Evolutionary conservation across 306 rosid genomes (phyloP), one percentile per base, ranked within the genome.

Genomic region (Begonia masoniana): DNA sequence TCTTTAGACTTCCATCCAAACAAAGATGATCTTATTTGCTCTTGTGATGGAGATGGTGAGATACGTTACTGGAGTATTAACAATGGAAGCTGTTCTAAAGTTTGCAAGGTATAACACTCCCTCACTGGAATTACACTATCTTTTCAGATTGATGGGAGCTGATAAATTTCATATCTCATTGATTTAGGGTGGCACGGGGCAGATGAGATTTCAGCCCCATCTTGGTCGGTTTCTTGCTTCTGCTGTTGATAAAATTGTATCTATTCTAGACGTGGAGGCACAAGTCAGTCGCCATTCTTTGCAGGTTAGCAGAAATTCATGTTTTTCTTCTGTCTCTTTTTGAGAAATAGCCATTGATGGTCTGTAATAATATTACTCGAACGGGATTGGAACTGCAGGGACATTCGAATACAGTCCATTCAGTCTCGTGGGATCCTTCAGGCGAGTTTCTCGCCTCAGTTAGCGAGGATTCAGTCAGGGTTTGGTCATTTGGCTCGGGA

Each of bases 1-100:
- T 91, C 99, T 8, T 76, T 91, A 57, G 99, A 91, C 74, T 91
- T 91, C 78, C 99, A 91, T 64, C 99, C 96, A 26, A 86, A 75
- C 61, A 83, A 83, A 62, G 96, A 91, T 1, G 99, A 91, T 51
- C 88, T 91, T 47, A 68, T 91, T 49, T 78, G 94, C 81, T 91
- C 99, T 21, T 91, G 99, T 65, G 99, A 91, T 15, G 71, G 88
- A 11, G 96, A 91, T 49, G 93, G 99, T 36, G 94, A 91, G 69
- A 86, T 91, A 65, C 82, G 99, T 10, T 91, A 78, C 68, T 91
- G 99, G 99, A 86, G 94, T 62, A 83, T 91, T 43, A 91, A 66
- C 69, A 86, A 83, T 39, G 96, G 99, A 57, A 91, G 74, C 69
- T 91, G 81, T 70, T 47, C 73, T 6, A 67, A 71, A 59, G 84